Evolutionary conservation across 2,329 filamentous ascomycete species (phyloP), one percentile per base, ranked within the genome.

Genomic region (Aureobasidium leucospermi): DNA sequence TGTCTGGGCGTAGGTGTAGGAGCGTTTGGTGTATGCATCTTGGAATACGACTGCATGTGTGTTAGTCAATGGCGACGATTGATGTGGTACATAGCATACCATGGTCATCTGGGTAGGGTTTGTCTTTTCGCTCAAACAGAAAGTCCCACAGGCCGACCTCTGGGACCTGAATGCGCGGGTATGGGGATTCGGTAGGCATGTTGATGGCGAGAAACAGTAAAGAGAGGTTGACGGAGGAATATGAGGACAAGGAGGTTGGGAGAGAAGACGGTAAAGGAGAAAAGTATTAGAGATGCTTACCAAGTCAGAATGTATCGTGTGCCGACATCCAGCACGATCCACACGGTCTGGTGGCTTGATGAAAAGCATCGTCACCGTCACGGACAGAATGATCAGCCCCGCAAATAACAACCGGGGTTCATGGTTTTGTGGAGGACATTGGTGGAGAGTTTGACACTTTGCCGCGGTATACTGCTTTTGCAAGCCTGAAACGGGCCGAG

Each of bases 141-240:
- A 91, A 85, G 0, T 80, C 80, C 89, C 89, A 96, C 51, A 96
- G 70, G 71, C 95, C 90, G 59, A 86, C 74, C 65, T 87, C 76
- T 0, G 92, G 91, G 42, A 96, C 85, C 19, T 85, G 77, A 39
- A 94, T 67, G 7, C 78, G 72, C 1, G 84, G 79, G 68, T 85
- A 90, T 0, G 76, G 75, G 3, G 90, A 91, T 48, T 83, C 77
- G 67, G 86, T 80, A 62, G 88, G 87, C 90, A 95, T 95, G 9
- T 38, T 28, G 49, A 9, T 23, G 11, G 19, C 23, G 36, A n/a
- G 23, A 2, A 23, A 23, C 23, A 23, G 23, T 4, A 23, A 23
- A 23, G 23, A 23, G 23, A 23, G 23, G 23, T 23, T 23, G 23
- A 23, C 23, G 23, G 23, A 34, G 46, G 19, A 23, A 16, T 36